Base-by-base conservation (phyloP, 495 filamentous ascomycete species). In the Penicillium coprophilum region DNA sequence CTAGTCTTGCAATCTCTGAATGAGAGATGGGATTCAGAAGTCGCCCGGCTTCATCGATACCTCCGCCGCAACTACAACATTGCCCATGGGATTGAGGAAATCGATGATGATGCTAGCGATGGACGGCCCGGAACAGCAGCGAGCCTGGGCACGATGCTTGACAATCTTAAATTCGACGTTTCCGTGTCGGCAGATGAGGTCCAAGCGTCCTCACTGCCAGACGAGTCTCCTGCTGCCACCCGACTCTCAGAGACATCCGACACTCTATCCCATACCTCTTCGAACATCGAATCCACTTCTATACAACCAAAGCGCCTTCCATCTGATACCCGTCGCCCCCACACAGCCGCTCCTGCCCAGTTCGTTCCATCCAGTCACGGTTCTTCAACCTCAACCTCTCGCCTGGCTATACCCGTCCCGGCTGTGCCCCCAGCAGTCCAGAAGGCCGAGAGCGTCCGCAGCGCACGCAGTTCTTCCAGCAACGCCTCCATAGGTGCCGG, bases 21-120 rank as follows among this genome's bases (percentile, higher is more conserved):
- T 44, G 77, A 79, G 19, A 84, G 81, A 64, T 90, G 87, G 87
- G 80, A 85, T 28, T 65, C 71, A 6, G 84, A 89, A 64, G 71
- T 80, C 20, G 70, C 72, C 32, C 79, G 84, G 24, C 64, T 89
- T 31, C 71, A 77, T 17, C 71, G 77, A 49, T 88, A 85, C 58
- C 77, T 89, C 17, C 70, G 75, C 28, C 80, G 87, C 11, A 90
- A 89, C 64, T 82, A 78, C 62, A 79, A 83, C 45, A 58, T 87
- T 12, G 76, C 76, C 1, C 67, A 83, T 43, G 80, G 79, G 11
- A 56, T 75, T 30, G 64, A 66, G 13, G 69, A 65, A 8, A 50
- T 34, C 6, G 70, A 74, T 46, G 74, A 77, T 31, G 44, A 62
- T 28, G 61, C 65, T 9, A 74, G 72, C 38, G 71, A 75, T 39